Base-by-base conservation (phyloP, 2,329 filamentous ascomycete species). In the Xylaria sp. region DNA sequence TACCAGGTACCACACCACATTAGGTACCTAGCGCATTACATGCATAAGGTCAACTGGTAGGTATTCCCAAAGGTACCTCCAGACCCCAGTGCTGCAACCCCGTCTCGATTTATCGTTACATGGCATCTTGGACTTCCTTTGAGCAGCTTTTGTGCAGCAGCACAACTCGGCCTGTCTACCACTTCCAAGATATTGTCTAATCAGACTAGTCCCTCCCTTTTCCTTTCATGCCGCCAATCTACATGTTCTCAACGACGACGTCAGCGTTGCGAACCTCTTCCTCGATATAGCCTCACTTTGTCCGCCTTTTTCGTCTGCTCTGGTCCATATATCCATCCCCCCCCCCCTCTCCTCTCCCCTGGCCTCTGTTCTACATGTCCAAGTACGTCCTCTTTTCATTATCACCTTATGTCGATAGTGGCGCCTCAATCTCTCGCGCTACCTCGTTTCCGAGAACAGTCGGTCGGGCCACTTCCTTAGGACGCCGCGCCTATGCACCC, bases 121-220 rank as follows among this genome's bases (percentile, higher is more conserved):
- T 66, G 62, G 62, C 63, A 68, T 65, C 62, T 68, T 64, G 68
- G 66, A 66, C 59, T 66, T 68, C 68, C 65, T 68, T 70, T 68
- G 59, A 66, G 45, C 42, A 60, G 49, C 62, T 69, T 53, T 29
- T 63, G 50, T 62, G 63, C 45, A 29, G 45, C 45, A 49, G 45
- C 55, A 63, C 63, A 44, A 60, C 33, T 29, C 29, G 61, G 49
- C 51, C 50, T 33, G 31, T 42, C 56, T 27, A 42, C 42, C 33
- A 42, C 42, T 39, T 39, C 49, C 51, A 58, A 50, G 17, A 29
- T 55, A 51, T 27, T 29, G 22, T 49, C 45, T 49, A 17, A n/a
- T 27, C 17, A 17, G 45, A 29, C 15, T 29, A 29, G 65, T 33
- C 54, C 33, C 61, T 69, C 63, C 59, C 17, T 55, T 44, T 51